Evolutionary conservation across 768 basidiomycete species (phyloP), one percentile per base, ranked within the genome.

Genomic region (Russula compacta): DNA sequence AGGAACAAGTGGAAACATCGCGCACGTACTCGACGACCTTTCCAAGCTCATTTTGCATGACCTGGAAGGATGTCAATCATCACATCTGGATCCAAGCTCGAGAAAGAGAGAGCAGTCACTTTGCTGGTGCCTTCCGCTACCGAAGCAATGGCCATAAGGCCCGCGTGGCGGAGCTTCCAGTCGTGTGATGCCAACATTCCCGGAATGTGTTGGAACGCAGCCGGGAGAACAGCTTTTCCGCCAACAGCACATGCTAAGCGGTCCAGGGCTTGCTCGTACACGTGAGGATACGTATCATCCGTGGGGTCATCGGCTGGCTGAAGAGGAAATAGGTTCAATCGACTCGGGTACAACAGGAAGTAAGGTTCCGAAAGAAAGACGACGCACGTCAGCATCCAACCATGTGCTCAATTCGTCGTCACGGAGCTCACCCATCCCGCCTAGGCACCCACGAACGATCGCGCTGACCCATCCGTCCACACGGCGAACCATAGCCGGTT

Each of bases 81-180:
- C 29, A 21, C 24, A 29, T 47, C 21, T 47, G 10, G 29, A 14
- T 24, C 2, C 32, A 1, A 29, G 14, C 2, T 14, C 12, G 21
- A 8, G 42, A 42, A 29, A 12, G 15, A 8, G 40, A 10, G 14
- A 10, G 43, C 15, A 65, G 71, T 24, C 48, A 85, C 83, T 75
- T 84, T 86, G 40, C 81, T 83, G 0, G 89, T 90, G 2, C 92
- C 92, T 72, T 94, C 92, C 0, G 84, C 90, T 53, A 94, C 86
- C 0, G 86, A 82, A 0, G 89, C 89, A 59, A 95, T 87, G 0
- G 90, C 89, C 82, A 92, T 89, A 29, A 95, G 74, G 11, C 88
- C 92, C 0, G 90, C 91, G 67, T 95, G 91, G 33, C 92, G 78
- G 32, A 84, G 79, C 55, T 89, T 79, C 93, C 93, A 95, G 71